These are phyloP conservation scores for Russula abietina DNA, from an alignment of 768 basidiomycete genomes.

Conservation along the genomic window DNA sequence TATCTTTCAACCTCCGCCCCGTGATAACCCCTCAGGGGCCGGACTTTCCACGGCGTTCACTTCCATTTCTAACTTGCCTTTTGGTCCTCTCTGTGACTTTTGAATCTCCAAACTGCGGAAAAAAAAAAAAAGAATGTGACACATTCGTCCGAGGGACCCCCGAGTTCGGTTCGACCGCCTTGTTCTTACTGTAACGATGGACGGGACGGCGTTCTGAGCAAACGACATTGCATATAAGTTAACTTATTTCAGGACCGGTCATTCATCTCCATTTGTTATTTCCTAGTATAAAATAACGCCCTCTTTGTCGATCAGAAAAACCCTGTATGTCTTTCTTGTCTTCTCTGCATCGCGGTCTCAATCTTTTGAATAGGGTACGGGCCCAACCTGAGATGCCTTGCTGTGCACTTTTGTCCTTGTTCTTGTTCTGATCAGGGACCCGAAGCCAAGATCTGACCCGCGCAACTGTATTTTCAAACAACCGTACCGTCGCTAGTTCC, in stretches of 20 bases:
- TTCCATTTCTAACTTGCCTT: no score
- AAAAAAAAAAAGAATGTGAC: neutral
- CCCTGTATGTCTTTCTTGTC: neutral
- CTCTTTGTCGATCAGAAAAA: neutral
- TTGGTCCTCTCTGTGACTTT: neutral
- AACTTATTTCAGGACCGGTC: neutral
- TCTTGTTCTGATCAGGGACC: neutral
- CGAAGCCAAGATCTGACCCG: neutral
- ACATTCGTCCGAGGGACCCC: neutral
- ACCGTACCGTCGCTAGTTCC: neutral
- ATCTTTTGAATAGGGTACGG: neutral
- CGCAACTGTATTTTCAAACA: neutral
- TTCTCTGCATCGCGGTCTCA: no score
- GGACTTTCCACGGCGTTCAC: neutral
- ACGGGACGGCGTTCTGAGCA: neutral
- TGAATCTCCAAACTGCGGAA: neutral
- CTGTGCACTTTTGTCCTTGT: neutral
- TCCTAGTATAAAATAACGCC: neutral
- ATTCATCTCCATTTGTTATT: neutral
- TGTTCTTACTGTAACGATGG: neutral
- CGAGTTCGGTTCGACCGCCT: neutral
- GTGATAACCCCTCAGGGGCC: neutral
- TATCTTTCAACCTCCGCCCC: conserved; percentile 13
- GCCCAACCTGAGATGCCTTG: neutral
- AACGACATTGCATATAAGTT: neutral